Evolutionary conservation across 2,329 filamentous ascomycete genomes (phyloP), one percentile per base, ranked within the genome.

Genomic region (Penicillium polonicum): DNA sequence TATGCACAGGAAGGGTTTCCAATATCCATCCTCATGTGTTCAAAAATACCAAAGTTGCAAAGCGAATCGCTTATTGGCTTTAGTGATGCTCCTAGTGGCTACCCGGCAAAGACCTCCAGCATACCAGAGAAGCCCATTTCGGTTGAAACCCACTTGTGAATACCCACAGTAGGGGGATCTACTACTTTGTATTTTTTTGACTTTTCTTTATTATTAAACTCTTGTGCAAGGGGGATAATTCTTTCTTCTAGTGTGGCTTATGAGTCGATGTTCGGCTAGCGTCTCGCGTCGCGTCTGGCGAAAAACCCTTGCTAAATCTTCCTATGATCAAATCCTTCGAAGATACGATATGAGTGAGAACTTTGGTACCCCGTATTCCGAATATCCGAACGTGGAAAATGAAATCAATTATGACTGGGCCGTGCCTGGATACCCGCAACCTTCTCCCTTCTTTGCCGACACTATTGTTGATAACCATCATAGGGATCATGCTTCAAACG

Each of bases 21-120:
- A 13, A 17, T 17, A 8, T 33, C 8, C 15, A 35, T 48, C 2
- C 9, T 41, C 12, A 15, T 13, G 23, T 13, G 15, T 19, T 33
- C 15, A 45, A 21, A 52, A 35, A 33, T 44, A 52, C 29, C 27
- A 23, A 31, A 23, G 2, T 31, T 31, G 19, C 36, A 41, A 10
- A 19, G 36, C 36, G n/a, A 42, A 23, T n/a, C 15, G 19, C n/a
- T 41, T 23, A 50, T 50, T 50, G 36, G 45, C 17, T 5, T 55
- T 25, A 49, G 21, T 38, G 36, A 29, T 39, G 19, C 25, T 51
- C 4, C 15, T 15, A 38, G 64, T 65, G 64, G 64, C 62, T 43
- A 65, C 56, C 42, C 63, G 63, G 63, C 57, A 61, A 39, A 60
- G 42, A 58, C 35, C 59, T 63, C 63, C 65, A 53, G 55, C 65